Percentiles rank a stretch among this genome's conserved stretches.
Conservation (phyloP, 2,329 filamentous ascomycete species). For the Exophiala lecanii-corni region DNA sequence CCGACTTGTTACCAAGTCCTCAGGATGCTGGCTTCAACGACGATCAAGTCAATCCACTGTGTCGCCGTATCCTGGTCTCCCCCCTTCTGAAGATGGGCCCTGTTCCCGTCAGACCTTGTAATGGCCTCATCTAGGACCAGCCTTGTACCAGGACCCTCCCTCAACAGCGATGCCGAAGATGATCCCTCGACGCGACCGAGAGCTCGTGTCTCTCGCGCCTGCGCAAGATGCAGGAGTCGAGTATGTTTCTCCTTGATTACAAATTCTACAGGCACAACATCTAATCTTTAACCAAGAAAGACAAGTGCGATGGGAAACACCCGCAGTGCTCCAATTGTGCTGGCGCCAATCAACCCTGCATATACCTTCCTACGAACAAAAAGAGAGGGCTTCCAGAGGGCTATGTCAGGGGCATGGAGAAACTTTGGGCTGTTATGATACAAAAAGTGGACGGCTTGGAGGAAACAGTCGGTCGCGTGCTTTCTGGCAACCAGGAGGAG, state of each 20-base stretch:
- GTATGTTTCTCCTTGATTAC: conserved; percentile 1
- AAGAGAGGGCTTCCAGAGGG: conserved; percentile 44
- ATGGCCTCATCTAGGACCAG: conserved; percentile 15
- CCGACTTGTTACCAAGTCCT: no score
- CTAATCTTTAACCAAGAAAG: conserved; percentile 27
- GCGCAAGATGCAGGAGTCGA: conserved; percentile 40
- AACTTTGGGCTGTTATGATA: conserved; percentile 42
- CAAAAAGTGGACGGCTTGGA: conserved; percentile 43
- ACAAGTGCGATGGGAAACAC: conserved; percentile 41
- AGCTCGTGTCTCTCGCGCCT: conserved; percentile 44
- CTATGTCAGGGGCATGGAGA: conserved; percentile 44
- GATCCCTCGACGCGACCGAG: conserved; percentile 35
- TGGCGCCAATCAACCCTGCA: conserved; percentile 37
- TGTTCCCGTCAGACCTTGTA: conserved; percentile 9
- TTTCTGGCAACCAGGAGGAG: conserved; percentile 32
- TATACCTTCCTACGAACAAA: conserved; percentile 42
- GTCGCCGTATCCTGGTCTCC: no score
- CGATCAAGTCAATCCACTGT: no score
- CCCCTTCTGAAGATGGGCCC: not conserved
- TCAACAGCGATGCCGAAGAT: conserved; percentile 37
- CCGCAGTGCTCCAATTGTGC: conserved; percentile 41
- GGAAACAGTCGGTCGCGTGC: conserved; percentile 36
- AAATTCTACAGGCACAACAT: no score
- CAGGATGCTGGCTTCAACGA: no score
- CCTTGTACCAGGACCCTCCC: conserved; percentile 11